Base-by-base conservation (phyloP, 2,329 filamentous ascomycete species). In the Plectosphaerella plurivora region DNA sequence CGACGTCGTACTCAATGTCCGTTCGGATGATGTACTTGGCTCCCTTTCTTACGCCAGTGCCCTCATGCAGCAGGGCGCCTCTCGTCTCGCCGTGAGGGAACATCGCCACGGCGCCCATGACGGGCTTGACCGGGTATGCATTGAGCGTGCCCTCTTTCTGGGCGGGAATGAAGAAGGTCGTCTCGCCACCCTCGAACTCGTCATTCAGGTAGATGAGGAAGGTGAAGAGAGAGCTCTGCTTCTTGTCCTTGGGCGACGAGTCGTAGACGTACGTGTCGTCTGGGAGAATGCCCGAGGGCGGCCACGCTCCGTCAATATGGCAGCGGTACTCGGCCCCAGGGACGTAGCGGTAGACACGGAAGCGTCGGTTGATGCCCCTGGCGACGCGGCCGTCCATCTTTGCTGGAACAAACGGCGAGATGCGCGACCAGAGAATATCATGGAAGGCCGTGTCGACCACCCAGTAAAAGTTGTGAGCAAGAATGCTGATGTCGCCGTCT, bases 391-490 rank as follows among this genome's bases (percentile, higher is more conserved):
- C 85, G 14, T 75, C 74, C 1, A 87, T 70, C 0, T 68, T 67
- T 0, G 70, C 62, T 0, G 86, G 84, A 0, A 89, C 77, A 47
- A 82, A 84, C 0, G 75, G 68, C 3, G 75, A 68, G 3, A 89
- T 78, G 14, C 86, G 77, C 0, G 70, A 66, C 86, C 86, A 89
- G 1, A 89, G 72, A 14, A 71, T 75, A 52, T 85, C 77, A 60
- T 84, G 80, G 63, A 88, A 88, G 0, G 74, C 72, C 20, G 74
- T 71, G 58, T 89, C 86, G 12, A 84, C 74, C 9, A 89, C 74
- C 86, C 86, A 89, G 70, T 88, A 88, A 59, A 89, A 87, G 65
- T 88, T 89, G 69, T 89, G 86, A 0, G 86, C 86, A 1, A 88
- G 66, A 46, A 88, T 77, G 60, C 83, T 87, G 22, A 76, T 74